phyloP scores from a whole-genome alignment of 371 early-diverging fungal species.

The Rhizomucor miehei region DNA sequence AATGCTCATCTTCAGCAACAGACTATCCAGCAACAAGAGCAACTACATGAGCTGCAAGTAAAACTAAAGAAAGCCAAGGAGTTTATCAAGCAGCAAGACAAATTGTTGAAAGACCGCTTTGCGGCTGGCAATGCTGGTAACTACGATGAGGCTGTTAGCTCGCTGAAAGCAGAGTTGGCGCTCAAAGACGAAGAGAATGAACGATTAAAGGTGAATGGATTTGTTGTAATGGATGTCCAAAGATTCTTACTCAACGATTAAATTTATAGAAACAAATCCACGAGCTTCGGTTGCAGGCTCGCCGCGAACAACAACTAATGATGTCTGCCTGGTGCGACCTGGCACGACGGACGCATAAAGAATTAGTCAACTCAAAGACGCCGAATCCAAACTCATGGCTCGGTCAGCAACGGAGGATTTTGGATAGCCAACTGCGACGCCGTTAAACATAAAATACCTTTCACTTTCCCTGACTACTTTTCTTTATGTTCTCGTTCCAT shows the following conservation, averaged over 20 bases:
- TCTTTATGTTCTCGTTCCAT: too few species aligned
- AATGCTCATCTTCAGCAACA: constrained; percentile 54
- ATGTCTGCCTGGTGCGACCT: constrained; percentile 77
- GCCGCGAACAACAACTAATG: constrained; percentile 71
- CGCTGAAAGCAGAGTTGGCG: constrained; percentile 61
- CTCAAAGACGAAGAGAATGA: constrained; percentile 72
- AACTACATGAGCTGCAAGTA: constrained; percentile 52
- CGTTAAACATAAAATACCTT: too few species aligned
- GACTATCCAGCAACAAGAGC: constrained; percentile 56
- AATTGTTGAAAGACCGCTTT: constrained; percentile 37
- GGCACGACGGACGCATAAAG: constrained; percentile 56
- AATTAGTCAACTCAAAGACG: constrained; percentile 42
- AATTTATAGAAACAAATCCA: constrained; percentile 60
- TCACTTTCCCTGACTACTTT: too few species aligned
- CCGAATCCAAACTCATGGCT: constrained; percentile 73
- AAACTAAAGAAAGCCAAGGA: constrained; percentile 76
- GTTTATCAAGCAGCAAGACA: constrained; percentile 59
- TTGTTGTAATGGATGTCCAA: background rate
- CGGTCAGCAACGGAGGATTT: constrained; percentile 62
- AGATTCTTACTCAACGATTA: background rate
- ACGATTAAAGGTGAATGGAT: constrained; percentile 50
- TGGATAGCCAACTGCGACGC: constrained; percentile 59
- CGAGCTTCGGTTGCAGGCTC: constrained; percentile 60
- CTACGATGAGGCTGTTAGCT: constrained; percentile 68
- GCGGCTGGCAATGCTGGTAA: constrained; percentile 16